Evolutionary conservation across 441 rosid species (phyloP).

Genomic region (Flueggea neowawraea): DNA sequence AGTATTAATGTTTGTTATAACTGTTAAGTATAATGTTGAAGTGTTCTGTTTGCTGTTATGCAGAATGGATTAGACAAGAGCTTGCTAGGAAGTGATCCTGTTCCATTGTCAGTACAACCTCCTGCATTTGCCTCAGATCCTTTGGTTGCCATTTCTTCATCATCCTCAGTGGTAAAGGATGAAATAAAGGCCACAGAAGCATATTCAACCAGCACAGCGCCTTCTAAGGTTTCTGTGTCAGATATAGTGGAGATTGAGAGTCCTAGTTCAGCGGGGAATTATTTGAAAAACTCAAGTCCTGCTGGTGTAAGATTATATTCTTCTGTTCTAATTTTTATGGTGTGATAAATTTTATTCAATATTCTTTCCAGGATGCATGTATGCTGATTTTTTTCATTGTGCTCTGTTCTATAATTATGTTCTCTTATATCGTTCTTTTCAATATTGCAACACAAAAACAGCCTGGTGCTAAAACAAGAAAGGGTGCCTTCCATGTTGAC

Average conservation of each 20-base stretch:
- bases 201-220: constrained; percentile 32
- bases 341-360: not conserved
- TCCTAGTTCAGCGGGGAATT: constrained; percentile 69
- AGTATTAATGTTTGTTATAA: constrained; percentile 9
- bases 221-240: constrained; percentile 48
- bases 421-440: constrained; percentile 15
- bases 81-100: constrained; percentile 85
- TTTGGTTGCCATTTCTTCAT: constrained; percentile 45
- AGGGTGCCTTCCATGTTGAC: constrained; percentile 64
- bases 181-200: constrained; percentile 41
- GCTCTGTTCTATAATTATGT: constrained; percentile 4
- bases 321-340: not conserved
- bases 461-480: constrained; percentile 89
- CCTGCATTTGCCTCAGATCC: constrained; percentile 81
- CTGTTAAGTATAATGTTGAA: constrained; percentile 7
- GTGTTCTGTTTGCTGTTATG: constrained; percentile 16
- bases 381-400: too few species aligned
- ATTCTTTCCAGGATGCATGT: too few species aligned
- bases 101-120: constrained; percentile 66
- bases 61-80: constrained; percentile 93
- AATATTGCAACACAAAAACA: constrained; percentile 30
- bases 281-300: constrained; percentile 71
- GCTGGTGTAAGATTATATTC: constrained; percentile 53
- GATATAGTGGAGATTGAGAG: constrained; percentile 93
- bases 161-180: constrained; percentile 40